Percentiles rank a stretch among this genome's conserved stretches.
These are phyloP conservation scores for Flaveria linearis DNA, from an alignment of 129 eudicot species.

Conservation along the genomic window DNA sequence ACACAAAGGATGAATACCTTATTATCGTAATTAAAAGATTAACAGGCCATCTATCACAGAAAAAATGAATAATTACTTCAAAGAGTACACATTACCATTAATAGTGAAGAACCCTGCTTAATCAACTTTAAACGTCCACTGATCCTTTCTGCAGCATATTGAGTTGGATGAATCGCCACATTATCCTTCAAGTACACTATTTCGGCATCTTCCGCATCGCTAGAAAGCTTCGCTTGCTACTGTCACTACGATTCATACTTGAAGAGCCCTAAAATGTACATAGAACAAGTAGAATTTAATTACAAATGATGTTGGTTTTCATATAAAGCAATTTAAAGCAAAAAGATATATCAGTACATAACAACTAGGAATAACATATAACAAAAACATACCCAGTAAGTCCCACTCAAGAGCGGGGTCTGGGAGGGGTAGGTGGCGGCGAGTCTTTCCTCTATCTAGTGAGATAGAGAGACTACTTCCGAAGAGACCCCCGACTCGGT, in stretches of 20 bases:
- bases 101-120: conserved; percentile 69
- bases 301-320: conserved; percentile 4
- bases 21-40: conserved; percentile 4
- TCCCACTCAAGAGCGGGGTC: too few species aligned
- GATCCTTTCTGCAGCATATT: conserved; percentile 81
- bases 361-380: too few species aligned
- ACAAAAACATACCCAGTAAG: too few species aligned
- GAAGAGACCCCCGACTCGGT: too few species aligned
- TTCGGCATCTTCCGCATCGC: conserved; percentile 70
- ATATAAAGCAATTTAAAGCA: neutral
- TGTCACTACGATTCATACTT: conserved; percentile 61
- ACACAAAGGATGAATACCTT: conserved; percentile 16
- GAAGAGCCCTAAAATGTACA: conserved; percentile 40
- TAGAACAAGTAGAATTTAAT: conserved; percentile 18
- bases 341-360: neutral
- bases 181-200: conserved; percentile 71
- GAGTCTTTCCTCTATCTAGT: too few species aligned
- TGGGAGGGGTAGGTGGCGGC: too few species aligned
- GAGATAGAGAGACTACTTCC: too few species aligned
- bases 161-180: conserved; percentile 90
- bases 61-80: conserved; percentile 6
- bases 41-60: conserved; percentile 12
- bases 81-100: conserved; percentile 48
- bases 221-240: conserved; percentile 49
- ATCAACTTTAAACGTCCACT: conserved; percentile 80